These are phyloP conservation scores for Corniculantispora saksenae DNA, from an alignment of 2,329 filamentous ascomycete species.

Conservation along the genomic window DNA sequence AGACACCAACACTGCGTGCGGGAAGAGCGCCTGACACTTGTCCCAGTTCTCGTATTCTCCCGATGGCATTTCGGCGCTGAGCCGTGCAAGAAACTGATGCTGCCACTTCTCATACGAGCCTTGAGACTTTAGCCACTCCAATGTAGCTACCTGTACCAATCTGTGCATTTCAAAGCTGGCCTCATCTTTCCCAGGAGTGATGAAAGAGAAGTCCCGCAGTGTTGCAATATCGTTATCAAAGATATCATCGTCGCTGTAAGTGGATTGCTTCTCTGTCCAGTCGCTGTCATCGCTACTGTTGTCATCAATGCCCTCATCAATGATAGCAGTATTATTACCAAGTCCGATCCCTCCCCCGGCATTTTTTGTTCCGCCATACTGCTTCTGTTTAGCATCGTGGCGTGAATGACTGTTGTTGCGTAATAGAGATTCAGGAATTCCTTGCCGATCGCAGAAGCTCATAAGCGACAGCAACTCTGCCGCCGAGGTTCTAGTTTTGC, in stretches of 20 bases:
- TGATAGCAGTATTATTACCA: slow-evolving; percentile 11
- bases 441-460: slow-evolving; percentile 12
- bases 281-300: slow-evolving; percentile 14
- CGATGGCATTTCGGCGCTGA: slow-evolving; percentile 24
- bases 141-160: slow-evolving; percentile 35
- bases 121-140: slow-evolving; percentile 25
- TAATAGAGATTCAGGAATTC: slow-evolving; percentile 19
- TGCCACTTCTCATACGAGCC: slow-evolving; percentile 18
- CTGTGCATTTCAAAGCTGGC: slow-evolving; percentile 37
- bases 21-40: slow-evolving; percentile 24
- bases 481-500: slow-evolving; percentile 21
- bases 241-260: slow-evolving; percentile 20
- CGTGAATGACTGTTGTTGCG: slow-evolving; percentile 16
- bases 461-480: too few species aligned
- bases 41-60: slow-evolving; percentile 27
- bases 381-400: neutral
- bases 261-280: slow-evolving; percentile 12
- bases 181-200: slow-evolving; percentile 24
- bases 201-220: slow-evolving; percentile 34
- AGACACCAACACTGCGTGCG: slow-evolving; percentile 23
- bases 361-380: neutral
- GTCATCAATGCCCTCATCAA: slow-evolving; percentile 17
- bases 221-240: slow-evolving; percentile 31
- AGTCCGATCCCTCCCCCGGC: neutral
- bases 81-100: slow-evolving; percentile 21